A percentile compares a stretch with the other conserved stretches of the same genome.
These are phyloP conservation scores for Vitis riparia DNA, from an alignment of 164 flowering plant species.

Conservation along the genomic window DNA sequence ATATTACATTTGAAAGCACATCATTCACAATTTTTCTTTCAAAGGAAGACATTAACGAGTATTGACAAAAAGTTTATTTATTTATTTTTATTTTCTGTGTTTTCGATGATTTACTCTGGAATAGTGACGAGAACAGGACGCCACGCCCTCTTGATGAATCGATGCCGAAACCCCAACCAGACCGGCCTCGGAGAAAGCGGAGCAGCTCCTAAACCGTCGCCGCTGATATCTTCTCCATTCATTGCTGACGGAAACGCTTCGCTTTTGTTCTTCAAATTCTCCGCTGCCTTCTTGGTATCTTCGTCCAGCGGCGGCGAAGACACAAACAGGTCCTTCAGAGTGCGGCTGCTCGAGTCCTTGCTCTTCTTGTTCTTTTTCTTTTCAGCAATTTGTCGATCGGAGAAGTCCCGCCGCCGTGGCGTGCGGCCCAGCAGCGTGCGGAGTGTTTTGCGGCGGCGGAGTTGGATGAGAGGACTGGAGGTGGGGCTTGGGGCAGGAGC, in stretches of 20 bases:
- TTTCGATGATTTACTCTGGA: slow-evolving; percentile 27
- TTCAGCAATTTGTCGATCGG: neutral
- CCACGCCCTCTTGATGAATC: slow-evolving; percentile 64
- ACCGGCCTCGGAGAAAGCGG: slow-evolving; percentile 17
- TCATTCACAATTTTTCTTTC: too few species aligned
- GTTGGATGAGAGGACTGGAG: slow-evolving; percentile 38
- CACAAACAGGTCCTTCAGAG: slow-evolving; percentile 11
- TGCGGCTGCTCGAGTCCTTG: neutral
- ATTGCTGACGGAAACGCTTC: neutral
- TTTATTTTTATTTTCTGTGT: too few species aligned
- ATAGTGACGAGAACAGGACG: slow-evolving; percentile 62
- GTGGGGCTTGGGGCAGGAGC: slow-evolving; percentile 33
- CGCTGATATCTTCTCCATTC: too few species aligned
- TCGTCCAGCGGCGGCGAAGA: neutral
- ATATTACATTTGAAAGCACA: too few species aligned
- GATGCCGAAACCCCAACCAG: slow-evolving; percentile 52
- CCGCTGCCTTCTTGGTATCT: neutral
- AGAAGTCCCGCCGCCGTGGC: neutral
- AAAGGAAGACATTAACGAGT: too few species aligned
- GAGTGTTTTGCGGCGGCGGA: slow-evolving; percentile 33
- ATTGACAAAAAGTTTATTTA: too few species aligned
- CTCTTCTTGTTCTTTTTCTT: neutral
- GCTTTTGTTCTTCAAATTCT: too few species aligned
- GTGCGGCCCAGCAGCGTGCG: slow-evolving; percentile 28
- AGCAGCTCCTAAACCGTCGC: neutral